Percentiles rank a stretch among this genome's conserved stretches.
Conservation (phyloP, 2,329 filamentous ascomycete species). For the Didymella arachidicola region DNA sequence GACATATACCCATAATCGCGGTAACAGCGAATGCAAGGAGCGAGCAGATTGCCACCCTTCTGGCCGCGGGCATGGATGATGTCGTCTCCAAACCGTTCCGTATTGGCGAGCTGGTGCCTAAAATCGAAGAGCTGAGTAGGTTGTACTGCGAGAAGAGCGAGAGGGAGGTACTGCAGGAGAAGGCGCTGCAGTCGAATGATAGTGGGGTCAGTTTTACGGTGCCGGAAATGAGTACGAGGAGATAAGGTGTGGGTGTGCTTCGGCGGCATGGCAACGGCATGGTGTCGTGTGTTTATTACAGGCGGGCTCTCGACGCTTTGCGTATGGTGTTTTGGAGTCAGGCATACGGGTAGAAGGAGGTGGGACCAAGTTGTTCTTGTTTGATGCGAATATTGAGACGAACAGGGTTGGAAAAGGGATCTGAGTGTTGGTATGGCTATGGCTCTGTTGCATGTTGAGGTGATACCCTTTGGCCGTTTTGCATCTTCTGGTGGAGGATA, state of each 20-base stretch:
- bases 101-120: slow-evolving; percentile 59
- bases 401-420: background rate
- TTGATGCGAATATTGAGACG: background rate
- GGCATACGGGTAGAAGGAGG: background rate
- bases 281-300: background rate
- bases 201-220: slow-evolving; percentile 12
- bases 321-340: background rate
- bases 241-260: background rate
- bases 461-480: background rate
- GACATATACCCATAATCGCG: slow-evolving; percentile 53
- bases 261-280: background rate
- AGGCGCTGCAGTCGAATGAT: slow-evolving; percentile 12
- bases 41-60: slow-evolving; percentile 51
- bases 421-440: background rate
- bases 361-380: background rate
- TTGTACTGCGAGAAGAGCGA: slow-evolving; percentile 23
- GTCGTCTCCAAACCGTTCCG: slow-evolving; percentile 61
- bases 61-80: slow-evolving; percentile 56
- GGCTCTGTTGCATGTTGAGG: background rate
- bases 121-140: slow-evolving; percentile 58
- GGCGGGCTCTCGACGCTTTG: background rate
- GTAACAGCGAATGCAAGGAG: slow-evolving; percentile 53
- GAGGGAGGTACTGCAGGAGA: slow-evolving; percentile 9
- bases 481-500: background rate
- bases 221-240: background rate